Conservation (phyloP, 1,284 basidiomycete species). For the Fomitopsis betulina region DNA sequence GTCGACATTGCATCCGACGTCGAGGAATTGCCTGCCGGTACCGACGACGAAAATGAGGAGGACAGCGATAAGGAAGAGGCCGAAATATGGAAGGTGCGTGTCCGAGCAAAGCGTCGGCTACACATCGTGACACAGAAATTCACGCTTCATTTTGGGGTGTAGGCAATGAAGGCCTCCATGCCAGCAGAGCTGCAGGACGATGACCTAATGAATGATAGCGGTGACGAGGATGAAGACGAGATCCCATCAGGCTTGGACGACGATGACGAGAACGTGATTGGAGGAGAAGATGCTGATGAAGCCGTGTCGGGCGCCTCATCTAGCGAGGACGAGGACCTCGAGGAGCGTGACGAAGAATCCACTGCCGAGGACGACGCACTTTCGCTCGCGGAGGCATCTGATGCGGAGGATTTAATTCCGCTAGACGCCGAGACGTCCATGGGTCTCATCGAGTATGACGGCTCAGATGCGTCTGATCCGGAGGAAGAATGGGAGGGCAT, state of each 20-base stretch:
- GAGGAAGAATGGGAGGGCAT: slow-evolving; percentile 57
- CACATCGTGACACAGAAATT: background rate
- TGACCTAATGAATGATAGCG: slow-evolving; percentile 33
- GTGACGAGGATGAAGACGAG: slow-evolving; percentile 29
- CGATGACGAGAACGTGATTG: slow-evolving; percentile 12
- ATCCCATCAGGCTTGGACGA: slow-evolving; percentile 32
- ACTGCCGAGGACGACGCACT: slow-evolving; percentile 38
- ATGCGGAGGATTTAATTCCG: slow-evolving; percentile 63
- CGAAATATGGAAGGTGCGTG: slow-evolving; percentile 81
- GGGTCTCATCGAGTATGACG: slow-evolving; percentile 58
- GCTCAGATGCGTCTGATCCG: slow-evolving; percentile 34
- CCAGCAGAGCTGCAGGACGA: slow-evolving; percentile 47
- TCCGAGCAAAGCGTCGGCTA: background rate
- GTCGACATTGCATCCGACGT: slow-evolving; percentile 31
- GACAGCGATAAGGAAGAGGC: slow-evolving; percentile 53
- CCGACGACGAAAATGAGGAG: slow-evolving; percentile 31
- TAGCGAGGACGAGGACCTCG: slow-evolving; percentile 22
- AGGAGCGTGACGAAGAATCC: slow-evolving; percentile 25
- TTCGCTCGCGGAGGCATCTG: slow-evolving; percentile 61
- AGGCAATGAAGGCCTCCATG: slow-evolving; percentile 86
- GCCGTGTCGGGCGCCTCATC: slow-evolving; percentile 15
- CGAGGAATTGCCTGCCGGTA: slow-evolving; percentile 17
- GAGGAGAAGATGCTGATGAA: slow-evolving; percentile 25
- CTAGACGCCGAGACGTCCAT: slow-evolving; percentile 49
- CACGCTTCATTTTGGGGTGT: background rate